phyloP scores from a whole-genome alignment of 805 yeast species.

The Starmerella cellae region DNA sequence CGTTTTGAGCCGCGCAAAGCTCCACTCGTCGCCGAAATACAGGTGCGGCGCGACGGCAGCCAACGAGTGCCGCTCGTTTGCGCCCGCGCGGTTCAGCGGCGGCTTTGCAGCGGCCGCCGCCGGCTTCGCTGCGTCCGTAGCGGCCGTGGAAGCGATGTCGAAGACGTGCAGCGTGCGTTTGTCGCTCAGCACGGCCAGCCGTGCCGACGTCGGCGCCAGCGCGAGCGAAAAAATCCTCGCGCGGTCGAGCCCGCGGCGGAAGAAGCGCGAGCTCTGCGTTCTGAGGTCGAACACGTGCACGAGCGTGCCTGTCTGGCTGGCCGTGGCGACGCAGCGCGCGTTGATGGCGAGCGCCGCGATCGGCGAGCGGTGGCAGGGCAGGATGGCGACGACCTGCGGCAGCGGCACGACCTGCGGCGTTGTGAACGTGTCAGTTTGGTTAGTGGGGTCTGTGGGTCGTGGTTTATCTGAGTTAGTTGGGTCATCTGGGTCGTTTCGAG shows the following conservation, averaged over 20 bases:
- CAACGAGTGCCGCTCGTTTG: constrained; percentile 48
- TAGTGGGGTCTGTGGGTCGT: background rate
- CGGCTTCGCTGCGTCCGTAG: background rate
- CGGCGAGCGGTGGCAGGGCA: constrained; percentile 62
- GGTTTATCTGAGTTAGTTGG: background rate
- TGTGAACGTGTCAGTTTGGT: background rate
- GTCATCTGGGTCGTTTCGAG: background rate
- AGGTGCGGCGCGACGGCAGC: constrained; percentile 43
- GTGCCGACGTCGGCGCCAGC: constrained; percentile 62
- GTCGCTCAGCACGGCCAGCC: constrained; percentile 75
- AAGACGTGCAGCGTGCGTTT: constrained; percentile 81
- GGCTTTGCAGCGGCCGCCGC: background rate
- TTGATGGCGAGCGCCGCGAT: constrained; percentile 50
- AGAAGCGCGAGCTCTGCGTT: constrained; percentile 59
- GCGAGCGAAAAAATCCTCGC: constrained; percentile 73
- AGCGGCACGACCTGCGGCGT: background rate
- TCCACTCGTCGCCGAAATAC: constrained; percentile 78
- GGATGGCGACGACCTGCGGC: constrained; percentile 44
- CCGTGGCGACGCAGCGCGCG: constrained; percentile 64
- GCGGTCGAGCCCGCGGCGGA: constrained; percentile 78
- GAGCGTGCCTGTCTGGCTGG: constrained; percentile 71
- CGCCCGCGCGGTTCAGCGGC: background rate
- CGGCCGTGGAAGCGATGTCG: constrained; percentile 32
- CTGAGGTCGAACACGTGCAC: constrained; percentile 59
- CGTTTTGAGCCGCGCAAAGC: constrained; percentile 60